These are phyloP conservation scores for Fragilaria crotonensis DNA, from an alignment of 108 stramenopile species.

Conservation along the genomic window DNA sequence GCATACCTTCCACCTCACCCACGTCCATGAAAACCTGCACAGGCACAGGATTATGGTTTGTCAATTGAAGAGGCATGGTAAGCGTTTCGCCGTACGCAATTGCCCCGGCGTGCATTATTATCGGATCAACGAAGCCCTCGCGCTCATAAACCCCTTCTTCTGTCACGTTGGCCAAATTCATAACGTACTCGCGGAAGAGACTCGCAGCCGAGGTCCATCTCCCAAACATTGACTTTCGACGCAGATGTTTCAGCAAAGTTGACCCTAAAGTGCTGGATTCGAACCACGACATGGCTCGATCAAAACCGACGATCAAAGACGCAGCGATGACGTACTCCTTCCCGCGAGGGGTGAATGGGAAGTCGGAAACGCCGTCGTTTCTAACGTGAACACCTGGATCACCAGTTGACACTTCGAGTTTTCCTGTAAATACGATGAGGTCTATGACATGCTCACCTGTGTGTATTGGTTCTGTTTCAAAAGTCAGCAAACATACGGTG, in stretches of 20 bases:
- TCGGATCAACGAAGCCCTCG: constrained; percentile 21
- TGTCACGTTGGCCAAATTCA: neutral
- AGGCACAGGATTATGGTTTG: constrained; percentile 67
- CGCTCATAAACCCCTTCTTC: neutral
- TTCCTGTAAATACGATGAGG: constrained; percentile 29
- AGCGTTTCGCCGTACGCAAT: constrained; percentile 33
- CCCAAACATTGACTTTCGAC: neutral
- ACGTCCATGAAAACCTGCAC: constrained; percentile 46
- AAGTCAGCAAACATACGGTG: constrained; percentile 20
- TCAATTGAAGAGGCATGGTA: constrained; percentile 39
- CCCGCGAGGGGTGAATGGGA: neutral
- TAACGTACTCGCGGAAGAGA: neutral
- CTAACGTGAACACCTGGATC: neutral
- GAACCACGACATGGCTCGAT: neutral
- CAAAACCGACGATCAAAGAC: neutral
- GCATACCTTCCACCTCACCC: constrained; percentile 58
- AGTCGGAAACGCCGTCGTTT: neutral
- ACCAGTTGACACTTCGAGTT: constrained; percentile 23
- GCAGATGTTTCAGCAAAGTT: neutral
- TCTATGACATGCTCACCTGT: constrained; percentile 21
- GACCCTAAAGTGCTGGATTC: neutral
- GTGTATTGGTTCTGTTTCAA: constrained; percentile 21
- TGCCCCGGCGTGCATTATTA: constrained; percentile 56
- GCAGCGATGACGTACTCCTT: neutral
- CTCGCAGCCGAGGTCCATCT: neutral